Evolutionary conservation across 768 basidiomycete species (phyloP), one percentile per base, ranked within the genome.

Genomic region (Leccinum rimulosum): DNA sequence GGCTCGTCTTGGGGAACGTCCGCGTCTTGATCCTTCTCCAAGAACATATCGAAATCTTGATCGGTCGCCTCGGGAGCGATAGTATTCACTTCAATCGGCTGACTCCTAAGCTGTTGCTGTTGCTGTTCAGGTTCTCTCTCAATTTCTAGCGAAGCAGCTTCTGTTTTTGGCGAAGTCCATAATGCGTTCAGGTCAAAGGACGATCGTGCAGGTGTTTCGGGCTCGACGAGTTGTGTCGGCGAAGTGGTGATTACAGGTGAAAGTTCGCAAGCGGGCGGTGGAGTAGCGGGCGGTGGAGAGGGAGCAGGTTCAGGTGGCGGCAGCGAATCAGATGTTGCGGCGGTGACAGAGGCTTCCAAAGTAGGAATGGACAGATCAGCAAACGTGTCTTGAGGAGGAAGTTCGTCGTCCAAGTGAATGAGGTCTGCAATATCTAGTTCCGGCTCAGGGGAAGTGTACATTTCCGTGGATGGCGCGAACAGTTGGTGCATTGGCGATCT

Each of bases 11-110:
- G 67, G 51, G 63, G 66, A 40, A 72, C 64, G 4, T 66, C 72
- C 15, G 65, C 61, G 1, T 80, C 77, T 30, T 78, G 72, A 15
- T 83, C 82, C 60, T 86, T 83, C 58, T 89, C 84, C 40, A 95
- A 74, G 67, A 93, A 87, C 85, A 93, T 89, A 64, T 93, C 92
- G 66, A 95, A 93, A 70, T 93, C 92, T 61, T 85, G 83, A 72
- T 93, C 92, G 55, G 86, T 84, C 10, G 86, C 80, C 60, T 80
- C 82, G 52, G 64, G 66, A 17, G 68, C 64, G 22, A 64, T 50
- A 58, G 62, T 36, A 28, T 77, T 79, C 43, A 74, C 73, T 66
- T 81, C 83, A 63, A 82, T 79, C 9, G 74, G 70, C 33, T 75
- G 74, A n/a, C 79, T 79, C 62, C 76, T 80, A 3, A 72, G 73